phyloP scores from a whole-genome alignment of 2,329 filamentous ascomycete species.

The Septoria linicola region DNA sequence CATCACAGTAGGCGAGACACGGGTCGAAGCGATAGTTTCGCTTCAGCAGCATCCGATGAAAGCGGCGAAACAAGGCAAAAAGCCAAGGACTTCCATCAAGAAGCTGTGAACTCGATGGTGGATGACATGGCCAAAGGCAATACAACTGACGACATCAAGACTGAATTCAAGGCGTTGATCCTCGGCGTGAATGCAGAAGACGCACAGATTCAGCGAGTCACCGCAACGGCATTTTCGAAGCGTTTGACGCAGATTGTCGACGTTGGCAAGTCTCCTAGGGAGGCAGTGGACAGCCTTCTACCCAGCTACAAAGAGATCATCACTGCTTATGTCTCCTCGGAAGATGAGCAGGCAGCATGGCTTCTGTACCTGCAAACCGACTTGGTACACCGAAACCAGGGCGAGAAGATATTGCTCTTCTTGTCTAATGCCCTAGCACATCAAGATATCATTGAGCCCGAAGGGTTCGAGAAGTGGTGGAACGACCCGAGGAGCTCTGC shows the following conservation, averaged over 20 bases:
- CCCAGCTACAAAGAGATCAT: constrained; percentile 59
- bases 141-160: constrained; percentile 78
- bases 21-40: constrained; percentile 38
- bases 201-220: constrained; percentile 79
- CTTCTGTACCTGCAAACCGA: constrained; percentile 79
- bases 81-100: constrained; percentile 73
- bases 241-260: constrained; percentile 71
- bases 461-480: constrained; percentile 89
- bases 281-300: constrained; percentile 45
- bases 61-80: constrained; percentile 44
- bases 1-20: constrained; percentile 41
- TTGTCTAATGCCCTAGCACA: constrained; percentile 82
- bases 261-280: constrained; percentile 38
- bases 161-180: constrained; percentile 91
- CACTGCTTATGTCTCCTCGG: constrained; percentile 53
- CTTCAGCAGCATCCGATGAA: constrained; percentile 62
- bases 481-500: constrained; percentile 66
- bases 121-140: constrained; percentile 75
- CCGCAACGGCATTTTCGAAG: constrained; percentile 81
- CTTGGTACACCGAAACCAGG: constrained; percentile 63
- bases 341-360: constrained; percentile 79
- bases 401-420: constrained; percentile 69
- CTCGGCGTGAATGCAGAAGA: constrained; percentile 90
- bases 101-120: constrained; percentile 81
- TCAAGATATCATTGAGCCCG: constrained; percentile 81